Evolutionary conservation across 2,329 filamentous ascomycete species (phyloP).

Genomic region (Nakataea oryzae): DNA sequence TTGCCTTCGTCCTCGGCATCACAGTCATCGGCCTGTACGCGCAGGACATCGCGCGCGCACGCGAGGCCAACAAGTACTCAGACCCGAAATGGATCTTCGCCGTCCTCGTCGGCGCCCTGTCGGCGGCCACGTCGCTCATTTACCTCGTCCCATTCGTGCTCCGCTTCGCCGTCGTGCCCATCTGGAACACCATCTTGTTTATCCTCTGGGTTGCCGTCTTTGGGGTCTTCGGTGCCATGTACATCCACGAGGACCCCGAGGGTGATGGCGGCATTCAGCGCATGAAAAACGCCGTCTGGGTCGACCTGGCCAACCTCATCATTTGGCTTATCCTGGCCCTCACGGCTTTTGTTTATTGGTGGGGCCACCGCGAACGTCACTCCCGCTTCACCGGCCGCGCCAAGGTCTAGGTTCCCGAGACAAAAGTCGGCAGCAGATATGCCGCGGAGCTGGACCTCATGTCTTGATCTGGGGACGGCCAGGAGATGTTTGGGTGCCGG

Average conservation of each 20-base stretch:
- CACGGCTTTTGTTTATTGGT: constrained; percentile 49
- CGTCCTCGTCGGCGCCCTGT: constrained; percentile 55
- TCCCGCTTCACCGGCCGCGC: constrained; percentile 51
- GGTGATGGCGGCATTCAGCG: constrained; percentile 53
- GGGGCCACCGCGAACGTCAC: constrained; percentile 37
- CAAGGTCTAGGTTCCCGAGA: constrained; percentile 26
- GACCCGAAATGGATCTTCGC: constrained; percentile 73
- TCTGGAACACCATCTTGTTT: constrained; percentile 63
- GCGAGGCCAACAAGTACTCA: constrained; percentile 34
- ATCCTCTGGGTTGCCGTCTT: constrained; percentile 76
- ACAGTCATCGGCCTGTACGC: constrained; percentile 73
- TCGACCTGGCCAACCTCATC: constrained; percentile 63
- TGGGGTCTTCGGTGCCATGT: constrained; percentile 73
- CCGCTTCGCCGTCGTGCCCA: constrained; percentile 42
- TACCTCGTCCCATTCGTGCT: constrained; percentile 56
- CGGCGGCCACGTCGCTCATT: constrained; percentile 51
- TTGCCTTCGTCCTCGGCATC: constrained; percentile 67
- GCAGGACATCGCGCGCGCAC: constrained; percentile 49
- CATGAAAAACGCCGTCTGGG: constrained; percentile 84
- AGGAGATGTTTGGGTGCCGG: no score
- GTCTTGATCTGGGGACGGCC: neutral
- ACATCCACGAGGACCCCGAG: constrained; percentile 57
- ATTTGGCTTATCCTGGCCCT: constrained; percentile 62
- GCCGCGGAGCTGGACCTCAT: neutral
- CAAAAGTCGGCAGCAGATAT: neutral